Evolutionary conservation across 257 asterid species (phyloP), one percentile per base, ranked within the genome.

Genomic region (Plantago ovata): DNA sequence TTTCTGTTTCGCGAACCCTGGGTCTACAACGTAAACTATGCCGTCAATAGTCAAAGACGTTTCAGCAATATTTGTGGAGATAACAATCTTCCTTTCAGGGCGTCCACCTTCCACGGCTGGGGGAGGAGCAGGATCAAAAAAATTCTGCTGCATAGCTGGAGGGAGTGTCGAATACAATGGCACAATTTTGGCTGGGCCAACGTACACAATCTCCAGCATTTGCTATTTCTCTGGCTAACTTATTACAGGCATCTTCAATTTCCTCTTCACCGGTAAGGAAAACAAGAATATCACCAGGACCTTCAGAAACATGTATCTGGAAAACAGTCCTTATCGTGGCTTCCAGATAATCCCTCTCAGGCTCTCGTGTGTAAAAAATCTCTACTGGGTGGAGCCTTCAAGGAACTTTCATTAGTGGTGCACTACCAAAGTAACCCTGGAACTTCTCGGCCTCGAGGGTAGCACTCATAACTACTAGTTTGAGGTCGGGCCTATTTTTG

Each of bases 1-100:
- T 66, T 88, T 92, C 44, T 88, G 96, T 58, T 85, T 92, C 0
- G 95, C 87, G 64, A 88, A 92, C 7, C 96, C 98, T 6, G 98
- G 96, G 66, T 92, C 98, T 60, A 92, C 82, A 61, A 92, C 98
- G 67, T 85, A 92, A 23, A 92, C 95, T 23, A 92, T 92, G 40
- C 96, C 98, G 80, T 92, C 98, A 62, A 92, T 92, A 21, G 96
- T 88, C 79, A 92, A 69, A 36, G 98, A 92, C n/a, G 98, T 88
- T 66, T 92, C 98, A 2, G 98, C 96, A 74, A 92, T 92, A 61
- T 88, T 85, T 38, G 96, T 92, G 16, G 98, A 92, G 60, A 92
- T 78, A 55, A 92, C 96, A 54, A 92, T 82, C 80, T 92, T 92
- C 81, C 98, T 88, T 57, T 96, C 98, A 7, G 98, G 71, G 13